These are phyloP conservation scores for Thymus mandschuricus DNA, from an alignment of 257 asterid species.

Conservation along the genomic window DNA sequence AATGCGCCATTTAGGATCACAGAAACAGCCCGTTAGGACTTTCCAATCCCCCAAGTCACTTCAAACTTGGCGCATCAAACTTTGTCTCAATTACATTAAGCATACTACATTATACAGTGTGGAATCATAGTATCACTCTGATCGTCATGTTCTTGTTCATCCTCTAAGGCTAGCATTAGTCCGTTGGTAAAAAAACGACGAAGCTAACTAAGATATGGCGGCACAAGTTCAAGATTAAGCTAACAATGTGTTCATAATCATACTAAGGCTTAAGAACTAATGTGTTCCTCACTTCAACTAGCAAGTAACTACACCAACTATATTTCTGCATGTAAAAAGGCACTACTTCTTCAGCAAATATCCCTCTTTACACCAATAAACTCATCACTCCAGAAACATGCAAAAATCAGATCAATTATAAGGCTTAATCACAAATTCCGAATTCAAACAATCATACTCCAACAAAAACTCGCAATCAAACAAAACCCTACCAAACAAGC, in stretches of 20 bases:
- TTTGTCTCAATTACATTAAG: neutral
- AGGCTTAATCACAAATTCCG: too few species aligned
- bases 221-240: too few species aligned
- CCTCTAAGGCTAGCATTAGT: neutral
- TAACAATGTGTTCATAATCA: neutral
- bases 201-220: neutral
- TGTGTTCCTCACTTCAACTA: neutral
- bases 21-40: neutral
- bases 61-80: neutral
- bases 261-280: neutral
- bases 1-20: neutral
- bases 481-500: neutral
- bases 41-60: neutral
- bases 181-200: neutral
- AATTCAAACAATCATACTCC: neutral
- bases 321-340: neutral
- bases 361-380: neutral
- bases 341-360: neutral
- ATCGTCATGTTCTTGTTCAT: neutral
- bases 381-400: neutral
- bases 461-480: neutral
- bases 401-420: neutral
- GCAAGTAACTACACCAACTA: constrained; percentile 5
- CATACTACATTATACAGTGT: neutral
- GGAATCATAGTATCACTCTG: neutral